Conservation (phyloP, 2,329 filamentous ascomycete species). For the Cytospora chrysosperma region DNA sequence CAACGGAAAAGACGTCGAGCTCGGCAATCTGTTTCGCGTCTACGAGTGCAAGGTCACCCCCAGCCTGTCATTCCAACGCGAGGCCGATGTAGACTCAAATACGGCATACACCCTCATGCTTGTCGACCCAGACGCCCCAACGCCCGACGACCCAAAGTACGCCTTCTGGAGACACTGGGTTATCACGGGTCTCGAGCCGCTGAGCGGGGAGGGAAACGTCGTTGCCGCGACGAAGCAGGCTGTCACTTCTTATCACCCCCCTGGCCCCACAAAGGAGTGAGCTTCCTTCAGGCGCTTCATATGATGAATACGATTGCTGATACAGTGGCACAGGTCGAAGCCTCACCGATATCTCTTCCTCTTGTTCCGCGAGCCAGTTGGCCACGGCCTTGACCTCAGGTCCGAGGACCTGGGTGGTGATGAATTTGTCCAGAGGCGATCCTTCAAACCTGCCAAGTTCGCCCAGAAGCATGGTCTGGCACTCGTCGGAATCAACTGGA, state of each 20-base stretch:
- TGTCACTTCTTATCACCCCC: slow-evolving; percentile 44
- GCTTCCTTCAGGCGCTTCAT: slow-evolving; percentile 20
- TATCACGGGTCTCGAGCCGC: slow-evolving; percentile 40
- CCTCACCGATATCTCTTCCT: slow-evolving; percentile 49
- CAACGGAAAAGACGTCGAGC: slow-evolving; percentile 27
- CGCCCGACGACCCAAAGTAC: slow-evolving; percentile 54
- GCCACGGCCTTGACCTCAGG: slow-evolving; percentile 30
- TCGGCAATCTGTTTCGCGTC: slow-evolving; percentile 36
- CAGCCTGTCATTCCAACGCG: slow-evolving; percentile 36
- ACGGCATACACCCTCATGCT: slow-evolving; percentile 48
- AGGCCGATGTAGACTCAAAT: slow-evolving; percentile 28
- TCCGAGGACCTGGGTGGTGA: slow-evolving; percentile 47
- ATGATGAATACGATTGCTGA: background rate
- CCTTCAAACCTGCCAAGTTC: slow-evolving; percentile 42
- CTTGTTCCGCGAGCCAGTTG: slow-evolving; percentile 41
- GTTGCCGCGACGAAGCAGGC: slow-evolving; percentile 34
- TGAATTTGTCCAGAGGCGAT: slow-evolving; percentile 45
- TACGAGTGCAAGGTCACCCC: slow-evolving; percentile 39
- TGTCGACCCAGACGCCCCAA: slow-evolving; percentile 55
- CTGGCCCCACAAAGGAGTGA: slow-evolving; percentile 47
- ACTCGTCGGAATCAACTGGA: slow-evolving; percentile 46
- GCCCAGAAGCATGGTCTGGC: slow-evolving; percentile 38
- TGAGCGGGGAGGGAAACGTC: slow-evolving; percentile 26
- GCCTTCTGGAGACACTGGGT: slow-evolving; percentile 57
- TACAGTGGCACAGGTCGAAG: slow-evolving; percentile 38